A percentile compares a stretch with the other conserved stretches of the same genome.
Evolutionary conservation across 176 grass and related monocot species (phyloP).

Genomic region (Phragmites australis): DNA sequence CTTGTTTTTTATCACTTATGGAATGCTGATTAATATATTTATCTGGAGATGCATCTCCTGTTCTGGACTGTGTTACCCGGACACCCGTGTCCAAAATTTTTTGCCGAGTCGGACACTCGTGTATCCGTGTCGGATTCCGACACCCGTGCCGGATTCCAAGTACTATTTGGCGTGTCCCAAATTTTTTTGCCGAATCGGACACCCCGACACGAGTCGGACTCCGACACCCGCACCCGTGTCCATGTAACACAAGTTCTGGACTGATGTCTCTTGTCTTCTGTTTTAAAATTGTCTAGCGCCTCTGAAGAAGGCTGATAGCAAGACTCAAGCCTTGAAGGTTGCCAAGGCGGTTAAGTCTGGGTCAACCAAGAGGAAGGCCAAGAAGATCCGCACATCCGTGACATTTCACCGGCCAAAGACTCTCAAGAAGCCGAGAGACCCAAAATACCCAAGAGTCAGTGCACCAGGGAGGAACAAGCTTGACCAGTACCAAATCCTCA

Average conservation of each 20-base stretch:
- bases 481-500: conserved; percentile 52
- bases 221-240: no score
- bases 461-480: conserved; percentile 33
- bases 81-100: no score
- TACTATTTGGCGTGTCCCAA: no score
- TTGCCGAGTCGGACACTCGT: no score
- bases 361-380: background rate
- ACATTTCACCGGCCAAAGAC: conserved; percentile 39
- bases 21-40: background rate
- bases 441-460: conserved; percentile 37
- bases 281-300: conserved; percentile 12
- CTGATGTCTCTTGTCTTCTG: background rate
- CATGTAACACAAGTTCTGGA: no score
- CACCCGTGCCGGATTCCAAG: no score
- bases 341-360: conserved; percentile 36
- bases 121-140: no score
- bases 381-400: conserved; percentile 42
- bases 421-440: conserved; percentile 31
- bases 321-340: conserved; percentile 34
- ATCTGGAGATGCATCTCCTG: background rate
- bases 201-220: no score
- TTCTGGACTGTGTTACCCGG: background rate
- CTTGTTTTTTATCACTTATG: background rate
- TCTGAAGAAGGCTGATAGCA: conserved; percentile 10
- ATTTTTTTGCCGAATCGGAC: no score